These are phyloP conservation scores for Tricholoma furcatifolium DNA, from an alignment of 768 basidiomycete species.

Conservation along the genomic window DNA sequence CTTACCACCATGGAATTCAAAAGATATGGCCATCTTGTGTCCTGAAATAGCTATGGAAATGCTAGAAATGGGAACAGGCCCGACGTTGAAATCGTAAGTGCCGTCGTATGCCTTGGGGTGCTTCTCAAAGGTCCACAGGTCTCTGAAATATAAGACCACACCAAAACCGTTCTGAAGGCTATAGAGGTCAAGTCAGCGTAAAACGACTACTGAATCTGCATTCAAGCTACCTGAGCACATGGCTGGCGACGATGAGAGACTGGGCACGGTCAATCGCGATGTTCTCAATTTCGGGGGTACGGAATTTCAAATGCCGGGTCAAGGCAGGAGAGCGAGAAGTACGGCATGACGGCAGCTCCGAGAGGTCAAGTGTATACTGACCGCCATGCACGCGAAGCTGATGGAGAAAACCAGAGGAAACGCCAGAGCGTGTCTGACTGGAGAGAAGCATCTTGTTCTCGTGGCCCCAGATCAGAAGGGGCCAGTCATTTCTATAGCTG, in stretches of 20 bases:
- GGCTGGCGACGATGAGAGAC: conserved; percentile 42
- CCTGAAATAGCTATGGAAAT: conserved; percentile 41
- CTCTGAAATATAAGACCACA: conserved; percentile 51
- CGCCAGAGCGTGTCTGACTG: conserved; percentile 34
- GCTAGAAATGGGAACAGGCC: conserved; percentile 32
- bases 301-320: conserved; percentile 45
- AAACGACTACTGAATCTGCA: background rate
- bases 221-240: conserved; percentile 34
- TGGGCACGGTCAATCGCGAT: conserved; percentile 46
- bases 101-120: conserved; percentile 43
- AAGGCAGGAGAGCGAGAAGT: conserved; percentile 40
- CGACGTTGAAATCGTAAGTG: conserved; percentile 41
- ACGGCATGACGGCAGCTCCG: conserved; percentile 50
- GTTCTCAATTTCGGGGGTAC: conserved; percentile 40
- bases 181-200: background rate
- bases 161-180: conserved; percentile 40
- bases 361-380: conserved; percentile 41
- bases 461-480: conserved; percentile 44
- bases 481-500: conserved; percentile 50
- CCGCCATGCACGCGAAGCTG: conserved; percentile 37
- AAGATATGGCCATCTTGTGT: conserved; percentile 39
- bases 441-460: conserved; percentile 44
- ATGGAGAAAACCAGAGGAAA: conserved; percentile 47
- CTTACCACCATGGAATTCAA: conserved; percentile 40
- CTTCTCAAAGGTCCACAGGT: conserved; percentile 55